Evolutionary conservation across 176 grass and related monocot genomes (phyloP).

Genomic region (Alopecurus myosuroides): DNA sequence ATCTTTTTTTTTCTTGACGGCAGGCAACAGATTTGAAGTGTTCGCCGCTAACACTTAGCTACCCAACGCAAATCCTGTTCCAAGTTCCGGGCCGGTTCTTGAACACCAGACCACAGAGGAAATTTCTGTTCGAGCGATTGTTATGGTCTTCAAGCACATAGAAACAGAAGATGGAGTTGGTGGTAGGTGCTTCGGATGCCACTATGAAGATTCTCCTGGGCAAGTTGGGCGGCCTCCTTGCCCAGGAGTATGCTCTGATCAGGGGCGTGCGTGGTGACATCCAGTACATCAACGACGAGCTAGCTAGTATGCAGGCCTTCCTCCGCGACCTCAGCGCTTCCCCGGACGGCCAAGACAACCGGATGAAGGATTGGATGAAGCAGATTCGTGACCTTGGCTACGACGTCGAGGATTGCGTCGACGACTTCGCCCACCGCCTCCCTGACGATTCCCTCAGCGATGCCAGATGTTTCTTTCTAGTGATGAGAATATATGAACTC

Average conservation of each 20-base stretch:
- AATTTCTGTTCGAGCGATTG: too few relatives aligned
- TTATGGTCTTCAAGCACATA: too few relatives aligned
- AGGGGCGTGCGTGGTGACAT: neutral
- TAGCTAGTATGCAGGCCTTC: neutral
- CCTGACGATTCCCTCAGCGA: neutral
- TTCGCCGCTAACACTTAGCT: neutral
- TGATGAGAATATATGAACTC: neutral
- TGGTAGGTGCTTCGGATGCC: neutral
- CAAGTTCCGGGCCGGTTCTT: neutral
- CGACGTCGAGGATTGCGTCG: slow-evolving; percentile 7
- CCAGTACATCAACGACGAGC: slow-evolving; percentile 5
- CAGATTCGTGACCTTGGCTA: slow-evolving; percentile 8
- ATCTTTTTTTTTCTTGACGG: neutral
- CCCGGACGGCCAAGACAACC: neutral
- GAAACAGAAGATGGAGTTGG: neutral
- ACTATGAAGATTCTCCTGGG: neutral
- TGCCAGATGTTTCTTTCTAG: neutral
- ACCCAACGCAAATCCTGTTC: neutral
- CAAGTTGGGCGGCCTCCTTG: neutral
- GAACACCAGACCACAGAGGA: too few relatives aligned
- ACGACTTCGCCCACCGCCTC: slow-evolving; percentile 5
- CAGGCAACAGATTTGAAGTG: neutral
- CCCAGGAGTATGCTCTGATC: neutral
- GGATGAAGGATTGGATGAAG: slow-evolving; percentile 25
- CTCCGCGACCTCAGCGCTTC: neutral